Evolutionary conservation across 257 asterid species (phyloP), one percentile per base, ranked within the genome.

Genomic region (Solanum acaule): DNA sequence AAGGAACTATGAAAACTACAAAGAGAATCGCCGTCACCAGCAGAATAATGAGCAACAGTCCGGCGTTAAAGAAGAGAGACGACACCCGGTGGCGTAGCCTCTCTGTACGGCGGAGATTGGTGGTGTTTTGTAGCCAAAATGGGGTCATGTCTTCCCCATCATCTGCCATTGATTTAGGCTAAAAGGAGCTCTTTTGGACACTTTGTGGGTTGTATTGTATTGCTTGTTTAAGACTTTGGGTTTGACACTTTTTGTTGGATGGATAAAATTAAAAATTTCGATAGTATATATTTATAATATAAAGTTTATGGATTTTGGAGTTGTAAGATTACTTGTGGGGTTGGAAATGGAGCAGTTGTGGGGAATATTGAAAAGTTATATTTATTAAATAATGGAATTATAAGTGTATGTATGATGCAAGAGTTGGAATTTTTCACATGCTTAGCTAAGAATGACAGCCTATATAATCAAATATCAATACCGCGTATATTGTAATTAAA

Each of bases 101-200:
- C 31, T 94, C 96, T 1, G 56, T 87, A 2, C 92, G 98, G 92
- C 94, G 95, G 92, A 61, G 92, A 89, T 92, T 84, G 92, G 89
- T 72, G 93, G 87, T 88, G 91, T 89, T 91, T 70, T 93, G 94
- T 22, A 93, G 87, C 99, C 99, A 96, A 86, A 96, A 96, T 79
- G 98, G 99, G 3, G 96, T 91, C 86, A 49, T 40, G 31, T 90
- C 91, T 20, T 92, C 95, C 82, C 92, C 95, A 35, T 91, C 93
- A 85, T 93, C 96, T 63, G 93, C 98, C 96, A 93, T 94, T 87
- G 81, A n/a, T 59, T 31, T 49, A 73, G 40, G 78, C 10, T 29
- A 78, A 85, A 59, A 70, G 37, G 27, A 71, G 86, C 86, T 67
- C 87, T 90, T 88, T 87, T n/a, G 40, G 61, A 44, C 77, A 44